Percentiles rank a stretch among this genome's conserved stretches.
These are phyloP conservation scores for Coprinopsis sp. DNA, from an alignment of 768 basidiomycete genomes.

Conservation along the genomic window DNA sequence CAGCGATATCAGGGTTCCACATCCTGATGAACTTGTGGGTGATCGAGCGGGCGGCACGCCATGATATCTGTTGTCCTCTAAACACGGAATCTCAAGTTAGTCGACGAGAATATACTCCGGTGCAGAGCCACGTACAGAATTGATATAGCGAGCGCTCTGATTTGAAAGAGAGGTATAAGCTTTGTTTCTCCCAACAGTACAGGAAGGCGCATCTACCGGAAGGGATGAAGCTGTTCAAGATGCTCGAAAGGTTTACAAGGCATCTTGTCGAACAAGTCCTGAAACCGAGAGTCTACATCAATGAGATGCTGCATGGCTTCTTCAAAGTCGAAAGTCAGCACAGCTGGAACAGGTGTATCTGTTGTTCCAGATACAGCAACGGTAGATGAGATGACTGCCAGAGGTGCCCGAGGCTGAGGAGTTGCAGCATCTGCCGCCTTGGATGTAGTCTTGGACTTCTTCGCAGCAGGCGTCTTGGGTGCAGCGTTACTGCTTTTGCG, in stretches of 20 bases:
- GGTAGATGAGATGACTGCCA: not conserved
- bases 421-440: constrained; percentile 10
- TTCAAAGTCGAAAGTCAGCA: constrained; percentile 71
- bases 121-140: constrained; percentile 50
- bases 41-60: constrained; percentile 82
- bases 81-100: not conserved
- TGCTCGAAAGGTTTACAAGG: constrained; percentile 75
- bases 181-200: not conserved
- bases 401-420: constrained; percentile 6
- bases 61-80: constrained; percentile 80
- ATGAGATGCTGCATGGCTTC: constrained; percentile 73
- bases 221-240: constrained; percentile 76
- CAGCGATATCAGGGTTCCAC: constrained; percentile 70
- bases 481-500: constrained; percentile 16
- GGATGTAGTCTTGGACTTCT: constrained; percentile 17
- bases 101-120: not conserved
- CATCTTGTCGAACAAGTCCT: constrained; percentile 57
- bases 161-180: not conserved
- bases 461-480: constrained; percentile 8
- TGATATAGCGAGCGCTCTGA: constrained; percentile 63
- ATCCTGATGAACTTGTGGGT: constrained; percentile 73
- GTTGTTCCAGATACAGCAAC: constrained; percentile 7
- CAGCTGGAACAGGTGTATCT: constrained; percentile 54
- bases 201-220: constrained; percentile 44
- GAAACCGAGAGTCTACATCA: constrained; percentile 63